These are phyloP conservation scores for Santalum album DNA, from an alignment of 164 flowering plant genomes.

Conservation along the genomic window DNA sequence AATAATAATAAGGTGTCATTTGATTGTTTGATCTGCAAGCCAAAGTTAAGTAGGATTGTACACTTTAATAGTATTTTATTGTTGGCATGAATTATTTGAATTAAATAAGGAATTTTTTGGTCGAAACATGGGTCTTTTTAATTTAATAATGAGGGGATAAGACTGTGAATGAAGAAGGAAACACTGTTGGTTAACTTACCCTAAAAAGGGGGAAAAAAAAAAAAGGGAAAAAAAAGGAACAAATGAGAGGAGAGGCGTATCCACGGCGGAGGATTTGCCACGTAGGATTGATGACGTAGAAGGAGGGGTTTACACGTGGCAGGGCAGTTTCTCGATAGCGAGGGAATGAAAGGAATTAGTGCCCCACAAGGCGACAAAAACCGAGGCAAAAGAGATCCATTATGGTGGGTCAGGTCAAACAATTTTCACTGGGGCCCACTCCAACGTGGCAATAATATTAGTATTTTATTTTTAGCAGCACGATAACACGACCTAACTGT, in stretches of 20 bases:
- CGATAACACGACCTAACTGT: not conserved
- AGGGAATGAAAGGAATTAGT: no score
- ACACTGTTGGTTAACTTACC: not conserved
- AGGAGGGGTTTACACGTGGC: not conserved
- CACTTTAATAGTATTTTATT: not conserved
- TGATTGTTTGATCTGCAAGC: not conserved
- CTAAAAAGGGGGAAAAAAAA: not conserved
- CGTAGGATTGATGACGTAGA: not conserved
- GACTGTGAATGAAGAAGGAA: no score
- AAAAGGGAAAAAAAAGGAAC: not conserved
- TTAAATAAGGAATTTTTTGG: not conserved
- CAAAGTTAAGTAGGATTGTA: not conserved
- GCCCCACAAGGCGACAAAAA: no score
- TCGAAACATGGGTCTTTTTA: not conserved
- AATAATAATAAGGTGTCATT: not conserved
- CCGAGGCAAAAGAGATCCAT: not conserved
- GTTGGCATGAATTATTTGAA: not conserved
- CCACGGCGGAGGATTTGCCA: not conserved
- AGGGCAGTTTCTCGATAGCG: not conserved
- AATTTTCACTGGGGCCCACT: not conserved
- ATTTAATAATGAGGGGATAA: not conserved
- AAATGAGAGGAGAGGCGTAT: not conserved
- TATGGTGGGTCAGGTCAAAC: not conserved
- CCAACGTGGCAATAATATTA: not conserved
- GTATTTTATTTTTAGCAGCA: not conserved